Evolutionary conservation across 352 stramenopile species (phyloP), one percentile per base, ranked within the genome.

Genomic region (Peronospora belbahrii): DNA sequence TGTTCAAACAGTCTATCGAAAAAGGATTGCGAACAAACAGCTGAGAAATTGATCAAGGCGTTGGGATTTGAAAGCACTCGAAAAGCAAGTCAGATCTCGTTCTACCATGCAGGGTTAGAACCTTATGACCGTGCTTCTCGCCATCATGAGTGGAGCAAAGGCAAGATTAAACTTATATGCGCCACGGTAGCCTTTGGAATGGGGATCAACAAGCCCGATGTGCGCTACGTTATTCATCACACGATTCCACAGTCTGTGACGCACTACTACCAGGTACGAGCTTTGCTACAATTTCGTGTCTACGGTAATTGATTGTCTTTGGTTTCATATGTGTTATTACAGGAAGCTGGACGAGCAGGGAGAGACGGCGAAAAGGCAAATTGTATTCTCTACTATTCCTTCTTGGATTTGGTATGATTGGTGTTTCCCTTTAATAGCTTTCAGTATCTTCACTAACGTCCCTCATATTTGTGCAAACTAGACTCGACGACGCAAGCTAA

Each of bases 131-230:
- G 83, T n/a, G 71, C 78, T 10, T 75, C 70, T 54, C 67, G 76
- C 14, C 83, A 92, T 42, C 72, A 87, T 38, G 79, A 94, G 35
- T 94, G 83, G 83, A 92, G 80, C 58, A 92, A 91, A 69, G 83
- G 83, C 0, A 89, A 88, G 43, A 91, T 92, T 51, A 92, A 94
- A 48, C 70, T 92, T 2, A 93, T 95, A 42, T 65, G 86, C n/a
- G 83, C 83, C 13, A 95, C 83, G 0, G 70, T 95, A 32, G 83
- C 83, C 0, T 95, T 95, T 46, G 83, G 83, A 19, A 95, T 95
- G 83, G 83, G 81, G 11, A 94, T 94, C 48, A 93, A 93, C 56
- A 92, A 94, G 40, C 83, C 83, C 6, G 80, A 92, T 39, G 83
- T 94, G 1, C 79, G 83, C 23, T 95, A 92, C 50, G 83, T 95